Evolutionary conservation across 2,329 filamentous ascomycete genomes (phyloP), one percentile per base, ranked within the genome.

Genomic region (Hymenoscyphus fraxineus): DNA sequence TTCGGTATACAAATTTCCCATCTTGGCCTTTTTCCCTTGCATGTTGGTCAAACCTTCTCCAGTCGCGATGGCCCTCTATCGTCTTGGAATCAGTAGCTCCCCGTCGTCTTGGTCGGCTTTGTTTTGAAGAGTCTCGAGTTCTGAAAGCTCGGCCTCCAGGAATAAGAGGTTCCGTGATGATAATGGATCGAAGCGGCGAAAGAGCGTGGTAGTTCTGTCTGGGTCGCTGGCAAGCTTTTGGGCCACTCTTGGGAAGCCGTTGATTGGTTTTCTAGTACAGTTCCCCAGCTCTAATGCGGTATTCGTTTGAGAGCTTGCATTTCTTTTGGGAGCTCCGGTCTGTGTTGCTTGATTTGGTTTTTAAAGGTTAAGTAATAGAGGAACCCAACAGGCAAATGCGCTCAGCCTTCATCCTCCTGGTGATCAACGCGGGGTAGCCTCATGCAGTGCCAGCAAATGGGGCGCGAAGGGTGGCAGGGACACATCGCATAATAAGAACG

Each of bases 151-250:
- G 12, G 67, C 65, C 61, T 71, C 62, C 19, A 64, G 61, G 13
- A 64, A 69, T 2, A 71, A 12, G 1, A 71, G 58, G 56, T 70
- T 71, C 15, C 70, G 61, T 5, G 70, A 67, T 2, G 68, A 66
- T 9, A 71, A 61, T 35, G 40, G 16, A 39, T 71, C 68, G 58
- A 71, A 71, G 4, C 69, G 65, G 40, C 69, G 58, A 38, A 67
- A 71, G 22, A 71, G 68, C 1, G 69, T 69, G 0, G 65, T 67
- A 3, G 56, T 70, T 16, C 66, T 67, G 40, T 71, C 69, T 5
- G 27, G 32, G 38, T 69, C 68, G 51, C 47, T 62, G 12, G 58
- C 62, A 27, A 70, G 68, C 38, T 67, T 64, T 7, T 61, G 40
- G 16, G 67, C 64, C 10, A 70, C 61, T 6, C 10, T 12, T 1